Base-by-base conservation (phyloP, 169 alveolate genomes). In the Fabrea salina region DNA sequence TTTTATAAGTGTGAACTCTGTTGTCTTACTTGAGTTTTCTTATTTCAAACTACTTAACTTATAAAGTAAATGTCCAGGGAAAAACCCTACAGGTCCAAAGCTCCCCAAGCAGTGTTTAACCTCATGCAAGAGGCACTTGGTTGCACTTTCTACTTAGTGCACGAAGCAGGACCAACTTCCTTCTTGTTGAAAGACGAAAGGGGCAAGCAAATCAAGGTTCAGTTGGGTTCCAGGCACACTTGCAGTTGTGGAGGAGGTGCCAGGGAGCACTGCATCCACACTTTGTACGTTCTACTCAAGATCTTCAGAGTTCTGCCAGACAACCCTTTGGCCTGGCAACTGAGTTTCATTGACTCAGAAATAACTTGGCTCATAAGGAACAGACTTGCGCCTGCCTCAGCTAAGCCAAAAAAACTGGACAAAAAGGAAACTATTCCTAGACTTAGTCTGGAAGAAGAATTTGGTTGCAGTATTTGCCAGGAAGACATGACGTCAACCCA, bases 191-290 rank as follows among this genome's bases (percentile, higher is more conserved):
- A 85, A 54, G 90, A 85, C 75, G 86, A 79, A 54, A 78, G 3
- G 35, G 66, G 82, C 16, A 83, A 82, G 70, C 84, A 84, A 72
- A 83, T 74, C 78, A 87, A 87, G 82, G 86, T 91, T 25, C 71
- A 82, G 58, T 82, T 91, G 33, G 95, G 95, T 4, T 67, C 75
- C 44, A 86, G 80, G 61, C 80, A 87, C 27, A 75, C 86, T 3
- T 91, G 95, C 58, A 77, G 91, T 22, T 91, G 95, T 70, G 95
- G 95, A 16, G 95, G 95, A 61, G 95, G 95, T 44, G 75, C 77
- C 66, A 56, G 37, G 16, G 95, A 91, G 71, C 95, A 91, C 77
- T 91, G 95, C 82, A 80, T 86, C 13, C 95, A 91, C 75, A 91
- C 95, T n/a, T 80, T 84, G 5, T 86, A 35, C 39, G 76, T 80